phyloP scores from a whole-genome alignment of 1,284 basidiomycete species.

The Apiotrichum sp. region DNA sequence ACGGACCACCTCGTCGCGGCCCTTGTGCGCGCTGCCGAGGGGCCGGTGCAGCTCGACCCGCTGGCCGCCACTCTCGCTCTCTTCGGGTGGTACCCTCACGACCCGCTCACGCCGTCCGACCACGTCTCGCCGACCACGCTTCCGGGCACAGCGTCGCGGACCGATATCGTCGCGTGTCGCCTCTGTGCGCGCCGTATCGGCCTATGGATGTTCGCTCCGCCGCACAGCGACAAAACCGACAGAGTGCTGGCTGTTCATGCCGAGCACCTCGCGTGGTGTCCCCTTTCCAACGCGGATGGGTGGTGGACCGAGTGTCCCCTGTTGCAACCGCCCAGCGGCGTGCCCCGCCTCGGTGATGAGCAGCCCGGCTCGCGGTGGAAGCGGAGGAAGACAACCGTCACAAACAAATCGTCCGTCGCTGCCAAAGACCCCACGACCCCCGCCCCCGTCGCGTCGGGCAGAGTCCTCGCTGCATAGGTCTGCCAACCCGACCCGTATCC shows the following conservation, averaged over 20 bases:
- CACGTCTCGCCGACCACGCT: neutral
- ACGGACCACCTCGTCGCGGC: slow-evolving; percentile 4
- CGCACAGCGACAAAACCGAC: neutral
- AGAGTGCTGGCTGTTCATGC: slow-evolving; percentile 23
- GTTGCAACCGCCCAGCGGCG: neutral
- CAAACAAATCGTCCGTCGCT: too few species aligned
- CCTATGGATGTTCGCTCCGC: slow-evolving; percentile 25
- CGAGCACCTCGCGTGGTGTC: slow-evolving; percentile 39
- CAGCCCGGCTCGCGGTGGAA: slow-evolving; percentile 9
- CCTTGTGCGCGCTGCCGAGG: neutral
- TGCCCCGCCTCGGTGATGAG: neutral
- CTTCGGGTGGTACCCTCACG: slow-evolving; percentile 41
- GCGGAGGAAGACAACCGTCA: neutral
- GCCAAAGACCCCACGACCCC: too few species aligned
- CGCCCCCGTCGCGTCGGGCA: neutral
- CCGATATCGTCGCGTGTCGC: slow-evolving; percentile 34
- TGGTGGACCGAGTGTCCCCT: slow-evolving; percentile 21
- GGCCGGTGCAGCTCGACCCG: neutral
- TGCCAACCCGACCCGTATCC: neutral
- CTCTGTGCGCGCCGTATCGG: slow-evolving; percentile 35
- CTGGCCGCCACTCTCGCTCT: slow-evolving; percentile 23
- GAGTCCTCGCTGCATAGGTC: neutral
- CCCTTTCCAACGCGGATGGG: slow-evolving; percentile 17
- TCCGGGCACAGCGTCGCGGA: slow-evolving; percentile 5
- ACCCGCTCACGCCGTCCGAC: slow-evolving; percentile 14